phyloP scores from a whole-genome alignment of 2,329 filamentous ascomycete genomes.

The Arthrobotrys musiformis region DNA sequence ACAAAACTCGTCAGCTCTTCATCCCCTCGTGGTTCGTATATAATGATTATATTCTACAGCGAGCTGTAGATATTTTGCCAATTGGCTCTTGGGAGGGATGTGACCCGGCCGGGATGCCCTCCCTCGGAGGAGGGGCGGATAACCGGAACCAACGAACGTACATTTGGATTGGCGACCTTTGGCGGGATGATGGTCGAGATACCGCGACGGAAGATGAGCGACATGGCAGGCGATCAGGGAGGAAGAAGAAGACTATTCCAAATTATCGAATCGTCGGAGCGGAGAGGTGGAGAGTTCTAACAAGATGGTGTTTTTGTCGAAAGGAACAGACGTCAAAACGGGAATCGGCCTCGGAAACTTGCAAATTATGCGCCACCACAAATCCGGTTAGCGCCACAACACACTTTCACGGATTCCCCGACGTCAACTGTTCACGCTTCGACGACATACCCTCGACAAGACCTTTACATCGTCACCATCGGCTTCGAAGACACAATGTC shows the following conservation, averaged over 20 bases:
- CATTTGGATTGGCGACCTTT: constrained; percentile 89
- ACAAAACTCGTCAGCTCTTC: neutral
- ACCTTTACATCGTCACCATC: too few species aligned
- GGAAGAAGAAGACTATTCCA: constrained; percentile 19
- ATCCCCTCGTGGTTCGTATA: neutral
- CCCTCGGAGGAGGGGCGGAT: constrained; percentile 39
- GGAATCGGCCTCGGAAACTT: constrained; percentile 20
- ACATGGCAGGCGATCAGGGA: constrained; percentile 75
- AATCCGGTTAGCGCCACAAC: constrained; percentile 46
- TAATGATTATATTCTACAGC: neutral
- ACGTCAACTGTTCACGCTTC: constrained; percentile 24
- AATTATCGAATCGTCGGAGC: constrained; percentile 22
- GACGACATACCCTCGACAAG: too few species aligned
- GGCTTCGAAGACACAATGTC: too few species aligned
- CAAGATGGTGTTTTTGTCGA: constrained; percentile 5
- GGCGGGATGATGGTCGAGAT: constrained; percentile 99
- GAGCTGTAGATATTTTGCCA: neutral
- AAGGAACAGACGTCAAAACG: constrained; percentile 32
- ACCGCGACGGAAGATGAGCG: constrained; percentile 87
- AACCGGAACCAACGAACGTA: constrained; percentile 67
- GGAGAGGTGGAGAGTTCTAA: constrained; percentile 5
- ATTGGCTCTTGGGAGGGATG: neutral
- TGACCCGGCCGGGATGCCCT: neutral
- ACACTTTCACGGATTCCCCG: constrained; percentile 8
- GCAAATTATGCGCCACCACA: constrained; percentile 33